These are phyloP conservation scores for Backusella morwellensis DNA, from an alignment of 192 early-diverging fungal genomes.

Conservation along the genomic window DNA sequence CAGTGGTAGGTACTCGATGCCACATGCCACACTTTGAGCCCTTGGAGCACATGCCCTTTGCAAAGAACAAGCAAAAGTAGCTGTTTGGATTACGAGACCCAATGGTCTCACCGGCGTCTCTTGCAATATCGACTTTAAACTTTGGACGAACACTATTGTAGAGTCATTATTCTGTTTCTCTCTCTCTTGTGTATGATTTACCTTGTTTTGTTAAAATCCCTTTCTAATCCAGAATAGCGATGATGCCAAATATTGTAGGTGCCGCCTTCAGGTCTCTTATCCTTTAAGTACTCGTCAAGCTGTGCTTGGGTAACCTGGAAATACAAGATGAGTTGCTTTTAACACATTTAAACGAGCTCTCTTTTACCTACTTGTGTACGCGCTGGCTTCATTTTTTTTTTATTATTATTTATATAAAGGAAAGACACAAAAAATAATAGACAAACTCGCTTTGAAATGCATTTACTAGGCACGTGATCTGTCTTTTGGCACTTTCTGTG, in stretches of 20 bases:
- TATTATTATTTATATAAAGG: background rate
- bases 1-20: conserved; percentile 47
- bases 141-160: conserved; percentile 51
- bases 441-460: background rate
- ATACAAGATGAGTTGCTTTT: background rate
- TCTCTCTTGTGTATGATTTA: background rate
- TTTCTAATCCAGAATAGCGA: conserved; percentile 21
- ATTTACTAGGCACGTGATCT: background rate
- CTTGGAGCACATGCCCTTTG: conserved; percentile 72
- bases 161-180: background rate
- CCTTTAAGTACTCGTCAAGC: conserved; percentile 26
- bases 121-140: conserved; percentile 57
- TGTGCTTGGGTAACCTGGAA: conserved; percentile 26
- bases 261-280: conserved; percentile 40
- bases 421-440: background rate
- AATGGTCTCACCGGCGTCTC: conserved; percentile 70
- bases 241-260: conserved; percentile 65
- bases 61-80: conserved; percentile 85
- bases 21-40: conserved; percentile 57
- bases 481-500: background rate
- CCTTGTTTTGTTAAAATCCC: conserved; percentile 53
- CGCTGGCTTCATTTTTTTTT: conserved; percentile 1
- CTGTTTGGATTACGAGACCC: conserved; percentile 58
- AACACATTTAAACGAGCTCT: background rate
- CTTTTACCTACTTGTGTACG: conserved; percentile 11